A percentile compares a stretch with the other conserved stretches of the same genome.
These are phyloP conservation scores for Lentinula novae-zelandiae DNA, from an alignment of 1,284 basidiomycete species.

Conservation along the genomic window DNA sequence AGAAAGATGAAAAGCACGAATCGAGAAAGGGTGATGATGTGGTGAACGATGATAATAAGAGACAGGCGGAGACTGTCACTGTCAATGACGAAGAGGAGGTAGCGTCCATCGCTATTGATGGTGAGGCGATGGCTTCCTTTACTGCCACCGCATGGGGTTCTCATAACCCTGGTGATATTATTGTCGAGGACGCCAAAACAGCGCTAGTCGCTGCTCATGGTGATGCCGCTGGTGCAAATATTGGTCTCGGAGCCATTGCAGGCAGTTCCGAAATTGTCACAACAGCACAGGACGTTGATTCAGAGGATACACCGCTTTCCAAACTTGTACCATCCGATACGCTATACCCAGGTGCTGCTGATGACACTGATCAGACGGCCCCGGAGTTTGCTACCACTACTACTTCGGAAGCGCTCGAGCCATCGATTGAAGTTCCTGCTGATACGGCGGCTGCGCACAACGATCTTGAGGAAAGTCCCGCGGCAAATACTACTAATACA, in stretches of 20 bases:
- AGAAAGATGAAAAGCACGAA: background rate
- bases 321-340: background rate
- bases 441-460: background rate
- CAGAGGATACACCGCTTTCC: background rate
- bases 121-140: background rate
- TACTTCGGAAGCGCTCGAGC: background rate
- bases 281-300: background rate
- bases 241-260: background rate
- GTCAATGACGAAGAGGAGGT: background rate
- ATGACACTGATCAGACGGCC: conserved; percentile 7
- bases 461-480: background rate
- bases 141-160: background rate
- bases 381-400: background rate
- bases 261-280: too few species aligned
- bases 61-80: background rate
- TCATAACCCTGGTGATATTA: background rate
- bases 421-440: background rate
- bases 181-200: background rate
- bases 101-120: background rate
- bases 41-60: background rate
- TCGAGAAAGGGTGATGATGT: background rate
- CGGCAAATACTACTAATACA: background rate
- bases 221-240: background rate
- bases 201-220: conserved; percentile 1
- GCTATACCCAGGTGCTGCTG: background rate